Evolutionary conservation across 306 rosid species (phyloP).

Genomic region (Cajanus cajan): DNA sequence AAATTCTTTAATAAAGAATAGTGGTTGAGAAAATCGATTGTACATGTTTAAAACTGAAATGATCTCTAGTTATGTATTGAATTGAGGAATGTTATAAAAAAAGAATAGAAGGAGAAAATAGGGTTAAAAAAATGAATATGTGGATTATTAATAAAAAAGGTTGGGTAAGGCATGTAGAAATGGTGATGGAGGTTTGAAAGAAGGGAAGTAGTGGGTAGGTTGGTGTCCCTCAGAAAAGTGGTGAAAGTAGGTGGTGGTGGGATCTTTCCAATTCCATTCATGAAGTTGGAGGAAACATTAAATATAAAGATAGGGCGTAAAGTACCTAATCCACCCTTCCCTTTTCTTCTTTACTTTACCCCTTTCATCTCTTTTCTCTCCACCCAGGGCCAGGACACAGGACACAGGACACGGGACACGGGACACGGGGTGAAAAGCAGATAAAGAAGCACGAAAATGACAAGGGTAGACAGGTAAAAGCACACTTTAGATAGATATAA

Average conservation of each 20-base stretch:
- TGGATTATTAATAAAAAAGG: too few relatives aligned
- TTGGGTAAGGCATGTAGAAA: too few relatives aligned
- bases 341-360: conserved; percentile 32
- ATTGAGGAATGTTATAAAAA: too few relatives aligned
- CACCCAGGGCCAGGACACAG: too few relatives aligned
- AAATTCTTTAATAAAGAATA: too few relatives aligned
- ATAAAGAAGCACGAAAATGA: conserved; percentile 16
- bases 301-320: conserved; percentile 20
- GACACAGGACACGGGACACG: too few relatives aligned
- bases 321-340: conserved; percentile 34
- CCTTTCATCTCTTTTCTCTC: conserved; percentile 39
- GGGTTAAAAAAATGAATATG: too few relatives aligned
- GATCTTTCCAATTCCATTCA: conserved; percentile 41
- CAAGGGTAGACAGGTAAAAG: conserved; percentile 43
- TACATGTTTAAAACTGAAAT: too few relatives aligned
- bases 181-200: conserved; percentile 37
- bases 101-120: too few relatives aligned
- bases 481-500: background rate
- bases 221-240: conserved; percentile 45
- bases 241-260: conserved; percentile 57
- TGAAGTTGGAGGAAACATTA: conserved; percentile 33
- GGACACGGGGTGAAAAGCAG: conserved; percentile 34
- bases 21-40: too few relatives aligned
- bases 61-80: too few relatives aligned
- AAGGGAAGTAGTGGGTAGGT: conserved; percentile 38